phyloP scores from a whole-genome alignment of 495 filamentous ascomycete genomes.

The Penicillium tannophilum region DNA sequence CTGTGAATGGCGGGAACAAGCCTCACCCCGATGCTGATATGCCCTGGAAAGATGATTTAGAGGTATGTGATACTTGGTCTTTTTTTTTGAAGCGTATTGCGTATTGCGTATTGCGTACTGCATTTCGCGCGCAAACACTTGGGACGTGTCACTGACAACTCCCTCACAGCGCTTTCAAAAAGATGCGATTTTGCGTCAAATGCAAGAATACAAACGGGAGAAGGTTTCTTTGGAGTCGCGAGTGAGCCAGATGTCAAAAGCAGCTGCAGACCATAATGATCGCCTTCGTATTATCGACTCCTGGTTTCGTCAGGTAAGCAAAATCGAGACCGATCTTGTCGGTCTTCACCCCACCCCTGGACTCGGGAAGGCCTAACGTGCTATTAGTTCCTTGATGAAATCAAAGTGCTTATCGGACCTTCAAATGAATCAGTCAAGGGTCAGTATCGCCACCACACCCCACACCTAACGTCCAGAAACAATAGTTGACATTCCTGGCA shows the following conservation, averaged over 20 bases:
- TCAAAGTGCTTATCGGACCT: slow-evolving; percentile 66
- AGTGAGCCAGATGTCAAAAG: slow-evolving; percentile 74
- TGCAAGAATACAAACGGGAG: slow-evolving; percentile 95
- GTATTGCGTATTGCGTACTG: background rate
- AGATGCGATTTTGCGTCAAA: slow-evolving; percentile 94
- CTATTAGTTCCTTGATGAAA: slow-evolving; percentile 79
- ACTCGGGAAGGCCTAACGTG: background rate
- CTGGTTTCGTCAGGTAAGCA: slow-evolving; percentile 87
- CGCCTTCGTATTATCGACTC: slow-evolving; percentile 85
- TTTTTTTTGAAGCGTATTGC: background rate
- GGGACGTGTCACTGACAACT: slow-evolving; percentile 11
- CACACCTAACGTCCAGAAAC: background rate
- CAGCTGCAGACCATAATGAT: slow-evolving; percentile 79
- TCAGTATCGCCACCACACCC: slow-evolving; percentile 32
- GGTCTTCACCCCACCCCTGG: background rate
- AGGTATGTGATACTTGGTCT: slow-evolving; percentile 61
- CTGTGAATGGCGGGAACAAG: slow-evolving; percentile 72
- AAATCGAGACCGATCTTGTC: background rate
- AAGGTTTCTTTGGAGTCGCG: slow-evolving; percentile 74
- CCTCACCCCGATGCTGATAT: slow-evolving; percentile 76
- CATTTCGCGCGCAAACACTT: background rate
- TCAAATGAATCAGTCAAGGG: slow-evolving; percentile 57
- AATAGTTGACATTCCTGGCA: slow-evolving; percentile 24
- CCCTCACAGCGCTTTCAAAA: slow-evolving; percentile 83
- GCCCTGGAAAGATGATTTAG: slow-evolving; percentile 83